Conservation (phyloP, 2,329 filamentous ascomycete genomes). For the Teratosphaeria destructans region DNA sequence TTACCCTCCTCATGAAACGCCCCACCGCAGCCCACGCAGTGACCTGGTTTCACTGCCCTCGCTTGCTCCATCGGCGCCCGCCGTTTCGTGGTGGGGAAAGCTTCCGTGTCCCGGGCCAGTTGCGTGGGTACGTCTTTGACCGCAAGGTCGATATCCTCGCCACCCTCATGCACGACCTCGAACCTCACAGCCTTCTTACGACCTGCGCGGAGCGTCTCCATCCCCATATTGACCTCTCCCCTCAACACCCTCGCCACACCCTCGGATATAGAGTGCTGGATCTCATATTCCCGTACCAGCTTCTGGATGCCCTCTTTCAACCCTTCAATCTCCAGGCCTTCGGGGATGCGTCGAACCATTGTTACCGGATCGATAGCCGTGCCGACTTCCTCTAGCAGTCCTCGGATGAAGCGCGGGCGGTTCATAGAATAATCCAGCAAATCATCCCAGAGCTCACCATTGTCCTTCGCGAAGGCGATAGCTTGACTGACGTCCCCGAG, state of each 20-base stretch:
- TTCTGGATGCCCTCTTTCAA: conserved; percentile 77
- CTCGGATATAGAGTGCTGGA: conserved; percentile 83
- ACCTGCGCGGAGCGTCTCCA: conserved; percentile 68
- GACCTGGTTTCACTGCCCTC: conserved; percentile 22
- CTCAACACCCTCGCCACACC: conserved; percentile 79
- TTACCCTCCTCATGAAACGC: conserved; percentile 28
- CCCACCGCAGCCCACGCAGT: conserved; percentile 30
- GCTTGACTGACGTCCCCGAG: conserved; percentile 83
- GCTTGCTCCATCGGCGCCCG: conserved; percentile 11
- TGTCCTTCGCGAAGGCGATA: conserved; percentile 87
- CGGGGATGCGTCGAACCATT: conserved; percentile 80
- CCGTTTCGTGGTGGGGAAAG: conserved; percentile 11
- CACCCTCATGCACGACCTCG: conserved; percentile 46
- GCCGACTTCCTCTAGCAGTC: conserved; percentile 83
- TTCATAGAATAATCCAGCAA: conserved; percentile 94
- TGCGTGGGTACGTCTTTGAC: conserved; percentile 22
- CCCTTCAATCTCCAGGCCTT: conserved; percentile 85
- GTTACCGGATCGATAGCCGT: conserved; percentile 83
- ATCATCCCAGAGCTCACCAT: conserved; percentile 92
- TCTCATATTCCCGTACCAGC: conserved; percentile 91
- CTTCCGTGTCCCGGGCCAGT: conserved; percentile 13
- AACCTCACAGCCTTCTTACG: conserved; percentile 85
- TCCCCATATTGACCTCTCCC: conserved; percentile 76
- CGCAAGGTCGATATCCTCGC: conserved; percentile 22
- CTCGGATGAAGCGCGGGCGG: conserved; percentile 88